Percentiles rank a stretch among this genome's conserved stretches.
phyloP scores from a whole-genome alignment of 2,329 filamentous ascomycete genomes.

The Colletotrichum tropicicola region DNA sequence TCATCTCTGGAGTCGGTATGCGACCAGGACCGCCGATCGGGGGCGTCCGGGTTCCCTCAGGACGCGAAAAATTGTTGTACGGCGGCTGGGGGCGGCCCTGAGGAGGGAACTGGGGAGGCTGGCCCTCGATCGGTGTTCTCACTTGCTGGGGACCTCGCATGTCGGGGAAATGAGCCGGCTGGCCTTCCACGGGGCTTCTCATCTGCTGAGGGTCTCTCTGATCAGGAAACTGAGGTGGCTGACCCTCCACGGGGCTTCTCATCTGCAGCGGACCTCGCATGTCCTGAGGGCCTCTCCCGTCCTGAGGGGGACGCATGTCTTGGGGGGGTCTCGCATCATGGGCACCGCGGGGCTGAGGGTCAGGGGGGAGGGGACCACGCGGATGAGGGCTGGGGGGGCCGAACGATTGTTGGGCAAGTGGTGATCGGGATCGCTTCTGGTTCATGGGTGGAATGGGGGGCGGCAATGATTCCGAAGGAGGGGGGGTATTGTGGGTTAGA shows the following conservation, averaged over 20 bases:
- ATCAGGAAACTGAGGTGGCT: not conserved
- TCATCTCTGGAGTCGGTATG: constrained; percentile 29
- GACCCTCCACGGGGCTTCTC: not conserved
- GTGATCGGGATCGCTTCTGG: constrained; percentile 54
- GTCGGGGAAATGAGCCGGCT: not conserved
- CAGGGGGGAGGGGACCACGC: constrained; percentile 40
- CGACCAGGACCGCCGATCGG: constrained; percentile 22
- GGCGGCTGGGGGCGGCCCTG: constrained; percentile 30
- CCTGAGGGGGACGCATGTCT: constrained; percentile 16
- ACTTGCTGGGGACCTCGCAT: constrained; percentile 15
- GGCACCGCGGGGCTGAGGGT: constrained; percentile 33
- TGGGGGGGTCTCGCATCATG: constrained; percentile 6
- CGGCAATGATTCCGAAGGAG: constrained; percentile 48
- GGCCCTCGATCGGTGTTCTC: not conserved
- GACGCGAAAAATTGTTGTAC: constrained; percentile 29
- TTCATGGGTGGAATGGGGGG: constrained; percentile 50
- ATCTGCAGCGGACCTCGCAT: not conserved
- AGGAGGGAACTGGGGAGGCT: not conserved
- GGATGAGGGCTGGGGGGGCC: constrained; percentile 42
- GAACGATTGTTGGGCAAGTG: constrained; percentile 48
- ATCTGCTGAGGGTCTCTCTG: constrained; percentile 9
- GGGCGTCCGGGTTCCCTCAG: constrained; percentile 30
- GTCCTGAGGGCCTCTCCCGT: not conserved
- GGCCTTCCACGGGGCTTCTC: constrained; percentile 10
- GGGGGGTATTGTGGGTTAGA: constrained; percentile 49